Evolutionary conservation across 805 yeast genomes (phyloP), one percentile per base, ranked within the genome.

Genomic region (Starmerella sp.): DNA sequence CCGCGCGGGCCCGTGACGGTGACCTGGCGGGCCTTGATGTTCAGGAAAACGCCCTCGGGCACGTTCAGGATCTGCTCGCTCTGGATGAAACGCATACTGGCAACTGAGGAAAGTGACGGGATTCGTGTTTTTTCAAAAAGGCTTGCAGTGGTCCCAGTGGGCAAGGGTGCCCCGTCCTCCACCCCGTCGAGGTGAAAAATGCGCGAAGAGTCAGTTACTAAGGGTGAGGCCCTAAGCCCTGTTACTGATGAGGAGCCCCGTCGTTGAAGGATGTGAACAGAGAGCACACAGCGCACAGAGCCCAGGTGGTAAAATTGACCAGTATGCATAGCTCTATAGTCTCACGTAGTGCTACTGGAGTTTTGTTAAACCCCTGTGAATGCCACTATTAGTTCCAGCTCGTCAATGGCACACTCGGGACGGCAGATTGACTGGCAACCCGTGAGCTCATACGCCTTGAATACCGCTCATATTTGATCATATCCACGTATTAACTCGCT

Each of bases 1-100:
- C 98, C 98, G 81, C 97, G 90, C 79, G 98, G 98, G 68, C 98
- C 98, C 69, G 84, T 80, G 66, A 93, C 97, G 68, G 82, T 83
- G 73, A 93, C 76, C 71, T 71, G 67, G 80, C 98, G 87, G 75
- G 97, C 81, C 76, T 88, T 86, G 83, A 93, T 91, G 73, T 77
- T 75, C 67, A 93, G 86, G 68, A 84, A 79, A 64, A 93, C 98
- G 71, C 86, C 96, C 76, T 86, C 95, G 76, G 98, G 97, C 75
- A 82, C 70, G 57, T 80, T 85, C 71, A 87, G 79, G 72, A 75
- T 71, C 79, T 86, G 93, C 73, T 86, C 95, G 63, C 93, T 83
- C 75, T 82, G 86, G 70, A 86, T 81, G 86, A 80, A 84, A 79
- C 86, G 86, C 95, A 82, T 81, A 32, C 29, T 38, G 41, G 47